Base-by-base conservation (phyloP, 192 early-diverging fungal species). In the Linderina pennispora region DNA sequence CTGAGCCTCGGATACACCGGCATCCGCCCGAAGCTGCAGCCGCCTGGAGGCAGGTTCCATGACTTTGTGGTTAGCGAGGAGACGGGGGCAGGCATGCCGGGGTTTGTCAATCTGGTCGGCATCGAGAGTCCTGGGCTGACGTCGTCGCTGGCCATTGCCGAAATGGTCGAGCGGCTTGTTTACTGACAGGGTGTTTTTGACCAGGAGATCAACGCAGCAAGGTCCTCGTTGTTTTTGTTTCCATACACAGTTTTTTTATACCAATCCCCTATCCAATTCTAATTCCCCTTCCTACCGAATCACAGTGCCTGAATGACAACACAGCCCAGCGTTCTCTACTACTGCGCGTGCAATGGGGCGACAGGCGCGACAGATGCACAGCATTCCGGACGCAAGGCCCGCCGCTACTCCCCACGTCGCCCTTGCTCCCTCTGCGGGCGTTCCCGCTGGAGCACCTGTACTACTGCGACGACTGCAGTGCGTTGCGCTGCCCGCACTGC, bases 41-140 rank as follows among this genome's bases (percentile, higher is more conserved):
- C 69, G 1, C 85, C 83, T 0, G 86, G 80, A 20, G 85, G 79
- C 23, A 58, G 73, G 3, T 87, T 89, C 48, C 66, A 69, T 38
- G 91, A 94, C 48, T 94, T 92, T 73, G 55, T 82, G 5, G 80
- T 94, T 25, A 58, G 79, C 13, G 72, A 83, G 18, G 82, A 84
- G 55, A 36, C 38, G 1, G 53, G 52, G 0, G 48, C 56, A 22
- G 78, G 68, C 0, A 58, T 78, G 22, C 46, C 64, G 0, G 79
- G 81, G 0, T 86, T 88, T 62, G 77, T 87, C 34, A 88, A 89
- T 34, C 62, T 91, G 10, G 46, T 83, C 2, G 91, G 91, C 23
- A 89, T 94, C 22, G 91, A 94, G 47, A 89, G 86, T 43, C 91
- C 91, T 2, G 91, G 91, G 0, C 45, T 94, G 41, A 94, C 91